Percentiles rank a stretch among this genome's conserved stretches.
phyloP scores from a whole-genome alignment of 2,329 filamentous ascomycete species.

The Trichoderma brevicompactum region DNA sequence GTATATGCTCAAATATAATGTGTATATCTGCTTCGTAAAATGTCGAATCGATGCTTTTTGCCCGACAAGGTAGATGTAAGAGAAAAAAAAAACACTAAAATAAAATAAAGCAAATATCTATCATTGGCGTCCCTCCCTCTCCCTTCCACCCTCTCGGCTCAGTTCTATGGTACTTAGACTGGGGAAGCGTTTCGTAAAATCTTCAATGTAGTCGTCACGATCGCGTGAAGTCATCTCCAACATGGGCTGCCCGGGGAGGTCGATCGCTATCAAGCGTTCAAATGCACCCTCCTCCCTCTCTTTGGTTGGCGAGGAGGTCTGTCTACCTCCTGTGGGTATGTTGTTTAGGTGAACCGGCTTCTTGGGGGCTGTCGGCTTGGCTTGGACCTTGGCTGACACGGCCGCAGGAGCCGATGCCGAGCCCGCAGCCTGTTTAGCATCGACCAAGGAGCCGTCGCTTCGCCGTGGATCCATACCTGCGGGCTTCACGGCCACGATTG shows the following conservation, averaged over 20 bases:
- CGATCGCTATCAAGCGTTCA: constrained; percentile 50
- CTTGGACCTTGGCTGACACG: constrained; percentile 37
- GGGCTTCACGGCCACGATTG: constrained; percentile 45
- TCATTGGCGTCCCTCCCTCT: constrained; percentile 39
- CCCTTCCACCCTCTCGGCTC: constrained; percentile 62
- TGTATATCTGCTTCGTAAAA: constrained; percentile 24
- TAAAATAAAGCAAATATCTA: constrained; percentile 20
- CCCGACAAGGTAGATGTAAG: neutral
- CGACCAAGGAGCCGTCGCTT: constrained; percentile 27
- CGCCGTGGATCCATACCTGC: constrained; percentile 36
- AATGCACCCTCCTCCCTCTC: constrained; percentile 36
- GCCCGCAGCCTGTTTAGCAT: constrained; percentile 28
- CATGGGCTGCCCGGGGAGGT: constrained; percentile 53
- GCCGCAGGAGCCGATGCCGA: constrained; percentile 35
- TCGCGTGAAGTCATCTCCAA: constrained; percentile 61
- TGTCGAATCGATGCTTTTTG: constrained; percentile 19
- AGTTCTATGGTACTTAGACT: constrained; percentile 84
- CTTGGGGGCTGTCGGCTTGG: constrained; percentile 60
- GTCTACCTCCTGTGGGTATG: constrained; percentile 50
- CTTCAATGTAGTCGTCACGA: constrained; percentile 66
- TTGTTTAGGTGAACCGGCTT: constrained; percentile 67
- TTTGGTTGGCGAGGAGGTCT: constrained; percentile 52
- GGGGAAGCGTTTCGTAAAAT: constrained; percentile 86
- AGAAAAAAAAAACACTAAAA: neutral
- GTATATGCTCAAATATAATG: constrained; percentile 27